Conservation (phyloP, 345 rosid species). For the Melaleuca quinquenervia region DNA sequence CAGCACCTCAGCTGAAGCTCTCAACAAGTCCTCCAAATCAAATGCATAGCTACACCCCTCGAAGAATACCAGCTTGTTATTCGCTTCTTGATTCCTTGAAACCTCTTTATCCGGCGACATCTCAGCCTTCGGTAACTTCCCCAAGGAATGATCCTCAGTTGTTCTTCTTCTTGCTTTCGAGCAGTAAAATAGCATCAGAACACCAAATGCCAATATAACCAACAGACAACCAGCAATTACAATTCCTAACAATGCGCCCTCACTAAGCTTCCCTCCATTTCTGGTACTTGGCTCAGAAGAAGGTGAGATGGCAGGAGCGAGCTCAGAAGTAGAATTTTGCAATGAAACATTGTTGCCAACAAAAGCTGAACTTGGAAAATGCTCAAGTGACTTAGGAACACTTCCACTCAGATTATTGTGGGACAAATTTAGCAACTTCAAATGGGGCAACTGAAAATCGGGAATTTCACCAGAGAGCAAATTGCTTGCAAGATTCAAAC, state of each 20-base stretch:
- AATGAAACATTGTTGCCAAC: constrained; percentile 50
- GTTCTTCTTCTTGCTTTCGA: constrained; percentile 46
- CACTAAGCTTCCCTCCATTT: constrained; percentile 33
- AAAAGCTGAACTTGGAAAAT: constrained; percentile 65
- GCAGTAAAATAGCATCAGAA: constrained; percentile 46
- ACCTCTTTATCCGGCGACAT: constrained; percentile 63
- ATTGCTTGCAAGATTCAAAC: constrained; percentile 21
- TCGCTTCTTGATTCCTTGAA: constrained; percentile 69
- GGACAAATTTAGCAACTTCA: constrained; percentile 58
- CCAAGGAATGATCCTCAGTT: constrained; percentile 30
- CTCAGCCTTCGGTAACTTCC: constrained; percentile 37
- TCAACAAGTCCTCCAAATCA: constrained; percentile 76
- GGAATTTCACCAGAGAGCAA: constrained; percentile 26
- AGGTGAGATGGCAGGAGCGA: constrained; percentile 30
- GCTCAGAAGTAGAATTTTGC: constrained; percentile 21
- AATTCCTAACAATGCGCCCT: constrained; percentile 17
- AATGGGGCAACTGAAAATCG: constrained; percentile 11
- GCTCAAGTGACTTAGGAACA: constrained; percentile 48
- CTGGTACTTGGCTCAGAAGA: constrained; percentile 33
- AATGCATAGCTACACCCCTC: constrained; percentile 68
- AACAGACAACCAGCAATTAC: constrained; percentile 59
- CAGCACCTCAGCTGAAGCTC: constrained; percentile 89
- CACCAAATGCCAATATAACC: constrained; percentile 35
- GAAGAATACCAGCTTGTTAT: constrained; percentile 78
- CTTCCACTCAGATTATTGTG: constrained; percentile 64